Conservation (phyloP, 2,329 filamentous ascomycete genomes). For the Alternaria hordeiaustralica region DNA sequence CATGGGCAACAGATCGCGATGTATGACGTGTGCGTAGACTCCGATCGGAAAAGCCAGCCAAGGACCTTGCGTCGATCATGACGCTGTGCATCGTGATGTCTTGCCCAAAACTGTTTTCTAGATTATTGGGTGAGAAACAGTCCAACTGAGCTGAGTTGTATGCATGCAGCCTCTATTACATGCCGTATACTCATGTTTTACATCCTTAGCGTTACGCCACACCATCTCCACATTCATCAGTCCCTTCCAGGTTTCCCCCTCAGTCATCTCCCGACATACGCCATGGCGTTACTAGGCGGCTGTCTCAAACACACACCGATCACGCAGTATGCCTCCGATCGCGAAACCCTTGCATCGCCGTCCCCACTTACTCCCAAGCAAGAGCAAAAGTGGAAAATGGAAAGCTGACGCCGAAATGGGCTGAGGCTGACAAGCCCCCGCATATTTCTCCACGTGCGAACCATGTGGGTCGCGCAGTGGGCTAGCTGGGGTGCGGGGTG, state of each 20-base stretch:
- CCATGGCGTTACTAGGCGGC: neutral
- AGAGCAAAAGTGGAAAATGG: neutral
- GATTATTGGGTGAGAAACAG: too few relatives aligned
- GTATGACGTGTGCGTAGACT: neutral
- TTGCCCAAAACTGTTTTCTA: too few relatives aligned
- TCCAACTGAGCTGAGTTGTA: too few relatives aligned
- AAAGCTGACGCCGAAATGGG: neutral
- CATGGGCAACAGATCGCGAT: neutral
- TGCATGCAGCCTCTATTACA: neutral
- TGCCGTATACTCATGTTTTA: neutral
- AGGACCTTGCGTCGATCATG: neutral
- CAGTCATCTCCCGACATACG: too few relatives aligned
- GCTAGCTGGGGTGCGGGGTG: neutral
- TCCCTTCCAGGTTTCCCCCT: too few relatives aligned
- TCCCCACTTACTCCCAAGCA: neutral
- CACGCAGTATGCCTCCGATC: neutral
- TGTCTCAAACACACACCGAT: neutral
- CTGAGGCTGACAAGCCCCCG: neutral
- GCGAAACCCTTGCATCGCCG: neutral
- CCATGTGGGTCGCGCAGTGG: neutral
- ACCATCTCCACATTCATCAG: too few relatives aligned
- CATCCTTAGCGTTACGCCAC: neutral
- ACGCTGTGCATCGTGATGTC: slow-evolving; percentile 1
- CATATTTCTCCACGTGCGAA: slow-evolving; percentile 7
- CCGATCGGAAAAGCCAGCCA: neutral